Conservation (phyloP, 306 rosid species). For the Quercus gilva region DNA sequence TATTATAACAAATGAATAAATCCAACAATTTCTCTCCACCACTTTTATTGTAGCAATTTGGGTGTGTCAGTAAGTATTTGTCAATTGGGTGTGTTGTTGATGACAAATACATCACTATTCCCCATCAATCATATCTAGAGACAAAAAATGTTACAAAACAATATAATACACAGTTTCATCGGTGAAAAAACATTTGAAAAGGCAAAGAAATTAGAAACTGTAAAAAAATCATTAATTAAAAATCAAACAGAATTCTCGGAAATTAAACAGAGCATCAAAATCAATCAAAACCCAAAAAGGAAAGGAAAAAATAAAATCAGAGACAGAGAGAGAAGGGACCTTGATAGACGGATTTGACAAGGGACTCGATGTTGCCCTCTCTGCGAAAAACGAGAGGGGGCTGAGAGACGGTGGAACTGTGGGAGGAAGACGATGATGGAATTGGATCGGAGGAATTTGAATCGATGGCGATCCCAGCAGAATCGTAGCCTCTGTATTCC, state of each 20-base stretch:
- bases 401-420: slow-evolving; percentile 11
- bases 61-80: too few species aligned
- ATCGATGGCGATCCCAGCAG: slow-evolving; percentile 90
- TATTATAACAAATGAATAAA: too few species aligned
- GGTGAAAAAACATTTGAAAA: too few species aligned
- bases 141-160: too few species aligned
- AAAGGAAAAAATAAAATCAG: neutral
- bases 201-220: too few species aligned
- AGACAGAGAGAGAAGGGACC: slow-evolving; percentile 29
- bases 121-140: too few species aligned
- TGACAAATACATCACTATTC: too few species aligned
- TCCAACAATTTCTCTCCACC: too few species aligned
- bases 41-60: too few species aligned
- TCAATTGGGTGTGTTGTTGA: too few species aligned
- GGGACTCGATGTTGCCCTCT: slow-evolving; percentile 93
- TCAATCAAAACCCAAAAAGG: neutral
- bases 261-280: slow-evolving; percentile 9
- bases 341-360: slow-evolving; percentile 84
- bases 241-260: neutral
- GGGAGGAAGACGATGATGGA: slow-evolving; percentile 27
- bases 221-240: too few species aligned
- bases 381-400: slow-evolving; percentile 75
- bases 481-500: slow-evolving; percentile 96
- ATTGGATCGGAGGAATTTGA: slow-evolving; percentile 41
- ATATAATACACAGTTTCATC: too few species aligned